phyloP scores from a whole-genome alignment of 805 yeast species.

The Cyberlindnera veronae region DNA sequence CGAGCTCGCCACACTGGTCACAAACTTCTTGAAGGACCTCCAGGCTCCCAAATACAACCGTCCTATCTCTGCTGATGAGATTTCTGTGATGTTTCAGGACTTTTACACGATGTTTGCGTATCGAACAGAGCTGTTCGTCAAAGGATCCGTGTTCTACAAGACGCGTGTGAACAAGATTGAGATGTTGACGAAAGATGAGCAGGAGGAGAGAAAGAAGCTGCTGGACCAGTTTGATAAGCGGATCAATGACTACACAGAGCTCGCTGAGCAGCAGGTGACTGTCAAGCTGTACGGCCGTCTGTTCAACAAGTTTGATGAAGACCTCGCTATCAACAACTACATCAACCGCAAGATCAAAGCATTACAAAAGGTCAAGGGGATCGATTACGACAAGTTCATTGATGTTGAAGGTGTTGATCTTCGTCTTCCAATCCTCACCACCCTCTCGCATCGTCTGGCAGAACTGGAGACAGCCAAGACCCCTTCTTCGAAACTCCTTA shows the following conservation, averaged over 20 bases:
- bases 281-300: slow-evolving; percentile 14
- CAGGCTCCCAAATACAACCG: slow-evolving; percentile 21
- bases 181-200: slow-evolving; percentile 12
- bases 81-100: slow-evolving; percentile 19
- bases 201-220: slow-evolving; percentile 2
- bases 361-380: slow-evolving; percentile 11
- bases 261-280: slow-evolving; percentile 18
- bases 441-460: slow-evolving; percentile 9
- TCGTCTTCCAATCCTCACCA: slow-evolving; percentile 1
- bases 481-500: slow-evolving; percentile 18
- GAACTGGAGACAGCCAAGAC: slow-evolving; percentile 9
- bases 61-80: slow-evolving; percentile 20
- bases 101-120: slow-evolving; percentile 18
- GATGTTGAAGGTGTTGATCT: slow-evolving; percentile 21
- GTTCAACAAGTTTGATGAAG: slow-evolving; percentile 15
- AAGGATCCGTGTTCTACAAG: slow-evolving; percentile 12
- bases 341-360: slow-evolving; percentile 17
- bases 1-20: slow-evolving; percentile 10
- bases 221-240: slow-evolving; percentile 2
- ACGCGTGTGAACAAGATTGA: slow-evolving; percentile 3
- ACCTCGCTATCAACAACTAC: slow-evolving; percentile 15
- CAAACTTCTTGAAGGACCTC: slow-evolving; percentile 20
- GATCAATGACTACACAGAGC: slow-evolving; percentile 14
- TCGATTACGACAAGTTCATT: slow-evolving; percentile 19
- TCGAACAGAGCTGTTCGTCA: slow-evolving; percentile 15